Evolutionary conservation across 371 early-diverging fungal species (phyloP).

Genomic region (Mortierella sp.): DNA sequence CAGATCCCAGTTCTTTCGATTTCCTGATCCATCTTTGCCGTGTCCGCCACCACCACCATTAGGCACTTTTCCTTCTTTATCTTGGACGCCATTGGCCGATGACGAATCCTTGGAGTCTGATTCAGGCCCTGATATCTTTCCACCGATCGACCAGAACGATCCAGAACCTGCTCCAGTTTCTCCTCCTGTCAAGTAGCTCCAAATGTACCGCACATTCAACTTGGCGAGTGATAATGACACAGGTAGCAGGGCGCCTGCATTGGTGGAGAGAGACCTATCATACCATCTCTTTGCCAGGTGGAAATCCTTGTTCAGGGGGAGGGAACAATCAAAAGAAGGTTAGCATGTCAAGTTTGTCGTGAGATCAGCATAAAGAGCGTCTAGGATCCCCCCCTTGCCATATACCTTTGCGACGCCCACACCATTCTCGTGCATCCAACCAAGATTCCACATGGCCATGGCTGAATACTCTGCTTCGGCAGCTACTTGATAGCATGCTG

Average conservation of each 20-base stretch:
- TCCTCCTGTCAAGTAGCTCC: constrained; percentile 70
- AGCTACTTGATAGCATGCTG: constrained; percentile 88
- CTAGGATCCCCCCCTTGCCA: too few species aligned
- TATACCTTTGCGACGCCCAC: constrained; percentile 81
- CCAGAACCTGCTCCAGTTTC: constrained; percentile 59
- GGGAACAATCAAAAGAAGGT: constrained; percentile 8
- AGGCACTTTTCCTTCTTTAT: not conserved
- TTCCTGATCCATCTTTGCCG: not conserved
- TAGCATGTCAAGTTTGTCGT: not conserved
- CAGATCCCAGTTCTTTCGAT: constrained; percentile 25
- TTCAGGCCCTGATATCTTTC: constrained; percentile 13
- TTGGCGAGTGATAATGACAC: constrained; percentile 81
- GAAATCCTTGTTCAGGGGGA: constrained; percentile 70
- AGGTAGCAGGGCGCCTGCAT: constrained; percentile 85
- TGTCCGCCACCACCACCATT: too few species aligned
- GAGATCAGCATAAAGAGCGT: not conserved
- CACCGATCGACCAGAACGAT: constrained; percentile 55
- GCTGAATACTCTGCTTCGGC: constrained; percentile 83
- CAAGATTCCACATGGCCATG: constrained; percentile 96
- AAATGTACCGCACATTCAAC: constrained; percentile 74
- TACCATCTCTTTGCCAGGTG: constrained; percentile 94
- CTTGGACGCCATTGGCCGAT: not conserved
- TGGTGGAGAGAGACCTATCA: constrained; percentile 78
- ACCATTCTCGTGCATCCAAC: constrained; percentile 98
- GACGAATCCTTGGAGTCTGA: not conserved